Base-by-base conservation (phyloP, 345 rosid species). In the Salix caprea region DNA sequence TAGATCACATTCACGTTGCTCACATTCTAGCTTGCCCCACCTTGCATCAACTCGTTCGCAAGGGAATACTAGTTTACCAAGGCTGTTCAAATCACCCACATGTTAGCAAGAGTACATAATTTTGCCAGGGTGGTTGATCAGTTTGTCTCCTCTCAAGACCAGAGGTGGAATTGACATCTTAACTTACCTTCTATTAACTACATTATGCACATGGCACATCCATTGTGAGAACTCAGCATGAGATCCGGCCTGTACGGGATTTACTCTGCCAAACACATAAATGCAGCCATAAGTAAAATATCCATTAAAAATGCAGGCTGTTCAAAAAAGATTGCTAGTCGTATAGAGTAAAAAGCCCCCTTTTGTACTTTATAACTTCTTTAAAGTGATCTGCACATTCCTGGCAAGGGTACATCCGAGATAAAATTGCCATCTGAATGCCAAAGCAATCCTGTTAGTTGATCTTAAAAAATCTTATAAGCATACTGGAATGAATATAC, bases 21-120 rank as follows among this genome's bases (percentile, higher is more conserved):
- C 96, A 48, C 98, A 93, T 7, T 93, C 99, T 37, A 96, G 90
- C 89, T 93, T 96, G 81, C 99, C 99, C 98, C 99, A 92, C 87
- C 96, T 89, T 73, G 98, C 94, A 84, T 93, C 94, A 34, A 92
- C 97, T 84, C 97, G 90, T 80, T 92, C 97, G 8, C 94, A 92
- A 16, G 91, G 96, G 77, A 91, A 92, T 50, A 76, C 77, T 79
- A 80, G 72, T 75, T 93, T 96, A 8, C 92, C 95, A 72, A 89
- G 87, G 88, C 97, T 91, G 92, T 81, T 65, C 68, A 65, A 73
- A 83, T 52, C 65, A 23, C 58, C 23, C 46, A n/a, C 6, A 37
- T 56, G 75, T 70, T 24, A 79, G 52, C 60, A 26, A 74, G 21
- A 50, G 6, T 7, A 37, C 37, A 69, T 15, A 48, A 14, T 30